A percentile compares a stretch with the other conserved stretches of the same genome.
phyloP scores from a whole-genome alignment of 768 basidiomycete species.

The Guyanaporus albipodus region DNA sequence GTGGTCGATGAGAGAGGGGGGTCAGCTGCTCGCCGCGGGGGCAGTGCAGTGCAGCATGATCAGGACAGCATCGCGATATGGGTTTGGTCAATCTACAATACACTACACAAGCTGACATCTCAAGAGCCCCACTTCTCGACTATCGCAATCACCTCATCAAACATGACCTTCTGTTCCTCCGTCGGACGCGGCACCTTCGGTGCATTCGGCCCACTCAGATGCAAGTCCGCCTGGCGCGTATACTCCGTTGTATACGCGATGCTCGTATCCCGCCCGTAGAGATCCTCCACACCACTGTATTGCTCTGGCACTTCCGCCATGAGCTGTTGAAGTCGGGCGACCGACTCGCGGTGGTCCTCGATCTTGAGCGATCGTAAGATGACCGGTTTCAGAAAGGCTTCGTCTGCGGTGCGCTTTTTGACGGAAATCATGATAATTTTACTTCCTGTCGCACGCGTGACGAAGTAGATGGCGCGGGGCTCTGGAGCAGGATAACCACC shows the following conservation, averaged over 20 bases:
- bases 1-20: not conserved
- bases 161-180: constrained; percentile 59
- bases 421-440: constrained; percentile 43
- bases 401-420: constrained; percentile 45
- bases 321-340: constrained; percentile 48
- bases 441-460: constrained; percentile 39
- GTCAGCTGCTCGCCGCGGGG: not conserved
- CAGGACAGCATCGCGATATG: constrained; percentile 2
- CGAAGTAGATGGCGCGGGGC: constrained; percentile 49
- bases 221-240: not conserved
- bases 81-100: too few relatives aligned
- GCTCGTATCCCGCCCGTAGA: constrained; percentile 47
- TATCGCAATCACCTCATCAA: constrained; percentile 65
- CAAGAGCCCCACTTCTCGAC: constrained; percentile 43
- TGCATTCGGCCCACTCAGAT: constrained; percentile 51
- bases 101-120: too few relatives aligned
- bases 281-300: constrained; percentile 57
- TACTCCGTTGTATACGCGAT: constrained; percentile 36
- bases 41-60: constrained; percentile 1
- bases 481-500: constrained; percentile 70
- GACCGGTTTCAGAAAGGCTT: constrained; percentile 42
- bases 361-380: constrained; percentile 38
- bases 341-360: not conserved
- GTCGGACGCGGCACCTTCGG: constrained; percentile 48
- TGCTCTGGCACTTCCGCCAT: constrained; percentile 43